These are phyloP conservation scores for Westerdykella sp. DNA, from an alignment of 2,329 filamentous ascomycete genomes.

Conservation along the genomic window DNA sequence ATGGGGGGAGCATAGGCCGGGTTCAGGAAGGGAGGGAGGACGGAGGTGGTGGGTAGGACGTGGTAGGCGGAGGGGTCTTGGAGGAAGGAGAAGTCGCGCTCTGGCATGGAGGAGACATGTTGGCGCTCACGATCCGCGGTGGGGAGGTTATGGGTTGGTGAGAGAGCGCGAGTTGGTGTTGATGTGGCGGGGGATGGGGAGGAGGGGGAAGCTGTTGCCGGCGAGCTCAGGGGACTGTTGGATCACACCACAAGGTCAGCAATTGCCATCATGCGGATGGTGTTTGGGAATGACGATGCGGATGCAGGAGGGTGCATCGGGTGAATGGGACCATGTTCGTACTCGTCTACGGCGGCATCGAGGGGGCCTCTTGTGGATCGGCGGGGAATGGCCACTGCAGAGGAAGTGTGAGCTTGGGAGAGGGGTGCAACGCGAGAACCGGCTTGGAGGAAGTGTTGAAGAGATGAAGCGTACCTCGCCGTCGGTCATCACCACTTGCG, in stretches of 20 bases:
- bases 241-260: not conserved
- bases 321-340: constrained; percentile 32
- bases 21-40: constrained; percentile 61
- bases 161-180: constrained; percentile 12
- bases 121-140: constrained; percentile 9
- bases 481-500: constrained; percentile 28
- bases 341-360: constrained; percentile 62
- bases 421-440: not conserved
- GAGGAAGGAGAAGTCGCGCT: constrained; percentile 74
- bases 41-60: constrained; percentile 59
- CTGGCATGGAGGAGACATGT: constrained; percentile 33
- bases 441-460: not conserved
- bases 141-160: constrained; percentile 4
- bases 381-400: constrained; percentile 53
- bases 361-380: constrained; percentile 73
- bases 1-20: constrained; percentile 57
- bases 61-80: constrained; percentile 79
- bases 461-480: constrained; percentile 14
- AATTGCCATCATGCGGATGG: constrained; percentile 10
- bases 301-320: constrained; percentile 1
- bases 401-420: not conserved
- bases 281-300: not conserved
- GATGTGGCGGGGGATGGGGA: constrained; percentile 2
- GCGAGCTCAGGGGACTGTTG: constrained; percentile 18
- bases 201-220: constrained; percentile 5